Base-by-base conservation (phyloP, 2,329 filamentous ascomycete genomes). In the Graphium sp. region DNA sequence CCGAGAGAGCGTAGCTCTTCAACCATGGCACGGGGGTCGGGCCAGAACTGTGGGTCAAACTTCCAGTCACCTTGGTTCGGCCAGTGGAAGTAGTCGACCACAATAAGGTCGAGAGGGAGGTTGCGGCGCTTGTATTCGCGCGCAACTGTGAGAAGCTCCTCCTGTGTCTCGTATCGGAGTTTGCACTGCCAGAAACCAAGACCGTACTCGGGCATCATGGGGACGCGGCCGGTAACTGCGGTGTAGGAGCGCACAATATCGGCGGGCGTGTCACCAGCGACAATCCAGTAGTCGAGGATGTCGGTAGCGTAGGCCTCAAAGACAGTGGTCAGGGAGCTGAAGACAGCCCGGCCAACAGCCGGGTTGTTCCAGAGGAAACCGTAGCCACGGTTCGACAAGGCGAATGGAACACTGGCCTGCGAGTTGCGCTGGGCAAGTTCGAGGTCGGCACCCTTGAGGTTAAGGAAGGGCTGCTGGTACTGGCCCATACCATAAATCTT, bases 111-210 rank as follows among this genome's bases (percentile, higher is more conserved):
- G 12, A 77, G 52, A 0, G 71, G 71, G 11, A 77, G 42, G 0
- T 62, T 41, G 2, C 68, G 50, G 18, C 49, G 47, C 29, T 57
- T 60, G 35, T 76, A 69, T 39, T 75, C 69, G 5, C 71, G 46
- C 1, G 71, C 72, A 1, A 77, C 60, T 5, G 52, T 45, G 0
- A 77, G 52, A 1, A 75, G 41, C 41, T 78, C 69, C 12, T 74
- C 68, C 39, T 77, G 73, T 0, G 64, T 75, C 44, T 69, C 65
- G 37, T 77, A 77, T 2, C 71, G 56, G 8, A 76, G 49, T 45
- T 74, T 76, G 45, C 68, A 74, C 41, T 77, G 72, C 71, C 71
- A 76, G 41, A 76, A 77, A 0, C 72, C 72, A 0, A 77, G 53
- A 0, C 70, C 71, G 38, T 74, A 75, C 37, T 75, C 71, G 2